Base-by-base conservation (phyloP, 2,329 filamentous ascomycete genomes). In the Aspergillus fijiensis region DNA sequence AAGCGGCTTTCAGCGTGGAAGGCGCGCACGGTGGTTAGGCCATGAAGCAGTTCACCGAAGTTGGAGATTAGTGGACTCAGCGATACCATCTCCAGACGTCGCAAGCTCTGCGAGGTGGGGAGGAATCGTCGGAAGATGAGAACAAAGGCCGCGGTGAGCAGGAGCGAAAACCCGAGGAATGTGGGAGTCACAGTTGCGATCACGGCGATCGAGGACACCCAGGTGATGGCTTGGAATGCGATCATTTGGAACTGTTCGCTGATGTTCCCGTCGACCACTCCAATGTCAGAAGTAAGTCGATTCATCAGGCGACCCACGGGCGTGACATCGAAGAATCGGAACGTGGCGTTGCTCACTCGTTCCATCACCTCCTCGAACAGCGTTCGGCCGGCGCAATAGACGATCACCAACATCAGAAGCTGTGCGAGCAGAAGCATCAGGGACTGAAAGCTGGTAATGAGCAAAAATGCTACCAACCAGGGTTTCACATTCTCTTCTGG, bases 241-340 rank as follows among this genome's bases (percentile, higher is more conserved):
- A 93, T 89, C 0, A 82, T 76, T 62, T 91, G 87, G 52, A 96
- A 85, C 12, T 91, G 87, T 10, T 81, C 78, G 51, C 90, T 89
- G 67, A 96, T 90, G n/a, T 90, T 89, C 0, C 92, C 92, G 69
- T 97, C 93, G 0, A 96, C 85, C 53, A 91, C 93, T 29, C 90
- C 90, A 76, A 96, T 95, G 69, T 97, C 92, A 1, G 91, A 91
- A 0, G 92, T 96, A 61, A 97, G 82, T 7, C 93, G 86, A 73
- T 97, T 97, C 90, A 96, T 96, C 62, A 97, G 80, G 51, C 93
- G 86, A 0, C 93, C 93, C 0, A 96, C 88, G 0, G 93, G 93
- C 0, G 93, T 96, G 4, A 91, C 87, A 71, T 97, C 93, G 77
- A 96, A 95, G 74, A 93, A 97, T 1, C 92, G 87, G 77, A 97